phyloP scores from a whole-genome alignment of 331 rosid species.

The Telfairia occidentalis region DNA sequence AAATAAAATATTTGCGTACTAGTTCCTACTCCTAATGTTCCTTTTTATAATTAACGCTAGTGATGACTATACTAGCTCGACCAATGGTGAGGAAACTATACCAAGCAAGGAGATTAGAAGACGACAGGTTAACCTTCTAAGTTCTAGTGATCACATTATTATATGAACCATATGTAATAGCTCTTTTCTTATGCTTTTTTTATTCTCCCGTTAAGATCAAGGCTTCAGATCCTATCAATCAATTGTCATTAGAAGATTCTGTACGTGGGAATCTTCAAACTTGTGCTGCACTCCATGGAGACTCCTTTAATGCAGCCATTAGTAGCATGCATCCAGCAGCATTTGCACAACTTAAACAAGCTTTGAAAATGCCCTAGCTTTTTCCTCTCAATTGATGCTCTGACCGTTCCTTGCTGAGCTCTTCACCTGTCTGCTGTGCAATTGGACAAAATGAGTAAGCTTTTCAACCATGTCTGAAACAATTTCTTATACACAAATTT shows the following conservation, averaged over 20 bases:
- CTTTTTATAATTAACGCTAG: constrained; percentile 29
- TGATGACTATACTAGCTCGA: constrained; percentile 51
- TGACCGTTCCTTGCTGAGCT: constrained; percentile 14
- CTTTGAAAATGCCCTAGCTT: constrained; percentile 62
- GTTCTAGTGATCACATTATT: constrained; percentile 7
- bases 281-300: constrained; percentile 82
- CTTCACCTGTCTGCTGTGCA: constrained; percentile 23
- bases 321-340: constrained; percentile 81
- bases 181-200: constrained; percentile 21
- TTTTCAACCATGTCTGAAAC: neutral
- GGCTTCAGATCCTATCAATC: constrained; percentile 69
- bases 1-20: neutral
- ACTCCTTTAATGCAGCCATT: constrained; percentile 67
- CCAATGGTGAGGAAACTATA: constrained; percentile 39
- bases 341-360: constrained; percentile 72
- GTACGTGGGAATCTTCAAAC: constrained; percentile 85
- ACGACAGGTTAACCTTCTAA: constrained; percentile 57
- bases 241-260: constrained; percentile 64
- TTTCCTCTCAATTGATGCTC: constrained; percentile 12
- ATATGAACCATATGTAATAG: constrained; percentile 5
- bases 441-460: constrained; percentile 30
- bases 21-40: neutral
- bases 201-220: constrained; percentile 45
- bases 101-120: constrained; percentile 59
- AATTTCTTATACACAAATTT: neutral